These are phyloP conservation scores for Hyphopichia fennica DNA, from an alignment of 1,139 yeast genomes.

Conservation along the genomic window DNA sequence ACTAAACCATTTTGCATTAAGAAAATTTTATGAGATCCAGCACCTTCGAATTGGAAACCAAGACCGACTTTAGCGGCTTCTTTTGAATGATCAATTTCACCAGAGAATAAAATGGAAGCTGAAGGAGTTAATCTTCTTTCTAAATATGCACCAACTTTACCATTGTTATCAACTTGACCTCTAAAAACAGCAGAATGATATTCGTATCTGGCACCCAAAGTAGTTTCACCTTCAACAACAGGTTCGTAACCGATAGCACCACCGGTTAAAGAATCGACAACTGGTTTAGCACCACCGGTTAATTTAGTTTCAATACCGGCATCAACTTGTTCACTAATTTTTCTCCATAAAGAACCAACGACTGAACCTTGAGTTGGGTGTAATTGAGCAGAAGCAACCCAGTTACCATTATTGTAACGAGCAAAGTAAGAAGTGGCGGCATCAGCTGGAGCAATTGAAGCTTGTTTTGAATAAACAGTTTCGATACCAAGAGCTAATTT, in stretches of 20 bases:
- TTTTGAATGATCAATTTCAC: slow-evolving; percentile 88
- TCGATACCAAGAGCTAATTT: slow-evolving; percentile 88
- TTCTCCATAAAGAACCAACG: slow-evolving; percentile 91
- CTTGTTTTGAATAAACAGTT: slow-evolving; percentile 84
- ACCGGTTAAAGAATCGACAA: slow-evolving; percentile 79
- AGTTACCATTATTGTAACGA: slow-evolving; percentile 81
- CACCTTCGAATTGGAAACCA: slow-evolving; percentile 92
- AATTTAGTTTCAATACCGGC: slow-evolving; percentile 94
- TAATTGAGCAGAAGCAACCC: slow-evolving; percentile 92
- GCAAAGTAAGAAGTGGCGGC: slow-evolving; percentile 90
- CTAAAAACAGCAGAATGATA: slow-evolving; percentile 95
- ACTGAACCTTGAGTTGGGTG: slow-evolving; percentile 91
- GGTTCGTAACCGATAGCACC: slow-evolving; percentile 81
- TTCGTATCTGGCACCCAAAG: slow-evolving; percentile 96
- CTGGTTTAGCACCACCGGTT: slow-evolving; percentile 75
- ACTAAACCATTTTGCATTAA: slow-evolving; percentile 75
- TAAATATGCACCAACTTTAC: slow-evolving; percentile 86
- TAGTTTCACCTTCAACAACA: slow-evolving; percentile 85
- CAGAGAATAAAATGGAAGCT: slow-evolving; percentile 82
- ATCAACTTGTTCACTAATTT: slow-evolving; percentile 87
- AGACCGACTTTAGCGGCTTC: slow-evolving; percentile 83
- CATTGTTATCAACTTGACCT: slow-evolving; percentile 89
- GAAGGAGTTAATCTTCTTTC: slow-evolving; percentile 95
- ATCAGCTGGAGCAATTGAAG: slow-evolving; percentile 78
- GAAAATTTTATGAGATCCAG: slow-evolving; percentile 87